These are phyloP conservation scores for Flaveria linearis DNA, from an alignment of 129 eudicot genomes.

Conservation along the genomic window DNA sequence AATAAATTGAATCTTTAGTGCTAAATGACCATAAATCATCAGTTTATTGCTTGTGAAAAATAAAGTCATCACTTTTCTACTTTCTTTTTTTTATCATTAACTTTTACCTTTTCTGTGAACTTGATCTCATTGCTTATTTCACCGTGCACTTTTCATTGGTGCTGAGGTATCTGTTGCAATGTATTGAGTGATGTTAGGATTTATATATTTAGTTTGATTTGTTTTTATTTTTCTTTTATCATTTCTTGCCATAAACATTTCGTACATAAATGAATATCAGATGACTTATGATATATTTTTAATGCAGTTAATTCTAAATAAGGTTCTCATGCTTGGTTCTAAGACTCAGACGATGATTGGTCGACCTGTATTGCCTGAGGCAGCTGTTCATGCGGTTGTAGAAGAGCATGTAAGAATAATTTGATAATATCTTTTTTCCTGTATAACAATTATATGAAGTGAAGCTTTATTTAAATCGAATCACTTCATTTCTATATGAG, in stretches of 20 bases:
- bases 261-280: not conserved
- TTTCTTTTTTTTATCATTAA: not conserved
- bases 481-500: not conserved
- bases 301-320: slow-evolving; percentile 79
- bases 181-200: not conserved
- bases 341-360: slow-evolving; percentile 86
- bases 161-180: slow-evolving; percentile 9
- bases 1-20: not conserved
- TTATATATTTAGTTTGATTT: slow-evolving; percentile 4
- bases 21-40: not conserved
- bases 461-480: no score
- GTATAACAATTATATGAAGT: not conserved
- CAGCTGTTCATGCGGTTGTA: slow-evolving; percentile 89
- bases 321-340: slow-evolving; percentile 93
- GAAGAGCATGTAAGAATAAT: slow-evolving; percentile 85
- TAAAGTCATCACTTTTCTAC: not conserved
- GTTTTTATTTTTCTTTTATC: not conserved
- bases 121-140: slow-evolving; percentile 15
- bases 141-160: not conserved
- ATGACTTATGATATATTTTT: slow-evolving; percentile 4
- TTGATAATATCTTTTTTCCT: not conserved
- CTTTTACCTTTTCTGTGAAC: not conserved
- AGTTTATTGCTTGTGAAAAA: not conserved
- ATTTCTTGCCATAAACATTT: not conserved
- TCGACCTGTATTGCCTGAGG: slow-evolving; percentile 84